phyloP scores from a whole-genome alignment of 495 filamentous ascomycete genomes.

The Penicillium crystallinum region DNA sequence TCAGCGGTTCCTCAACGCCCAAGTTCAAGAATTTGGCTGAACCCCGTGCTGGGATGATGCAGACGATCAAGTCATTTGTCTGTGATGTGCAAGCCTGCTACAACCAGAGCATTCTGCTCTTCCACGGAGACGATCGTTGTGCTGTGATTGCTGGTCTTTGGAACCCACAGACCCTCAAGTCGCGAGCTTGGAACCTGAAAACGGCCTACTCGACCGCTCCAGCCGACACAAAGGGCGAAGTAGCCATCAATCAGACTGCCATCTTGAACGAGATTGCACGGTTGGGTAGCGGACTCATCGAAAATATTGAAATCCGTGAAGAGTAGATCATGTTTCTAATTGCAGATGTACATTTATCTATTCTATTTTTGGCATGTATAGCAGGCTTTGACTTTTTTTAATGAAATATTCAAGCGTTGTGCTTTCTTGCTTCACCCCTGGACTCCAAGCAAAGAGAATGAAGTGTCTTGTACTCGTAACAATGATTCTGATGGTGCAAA shows the following conservation, averaged over 20 bases:
- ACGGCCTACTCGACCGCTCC: constrained; percentile 64
- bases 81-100: constrained; percentile 57
- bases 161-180: constrained; percentile 60
- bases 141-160: constrained; percentile 70
- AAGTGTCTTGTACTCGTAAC: too few species aligned
- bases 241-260: constrained; percentile 64
- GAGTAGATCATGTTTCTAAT: not conserved
- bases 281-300: constrained; percentile 40
- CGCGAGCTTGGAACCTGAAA: constrained; percentile 57
- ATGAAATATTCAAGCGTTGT: not conserved
- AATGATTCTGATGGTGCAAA: too few species aligned
- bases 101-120: constrained; percentile 63
- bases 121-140: constrained; percentile 55
- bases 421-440: not conserved
- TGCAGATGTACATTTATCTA: not conserved
- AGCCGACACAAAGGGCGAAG: constrained; percentile 26
- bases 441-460: not conserved
- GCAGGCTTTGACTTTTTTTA: too few species aligned
- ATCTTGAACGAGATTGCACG: constrained; percentile 74
- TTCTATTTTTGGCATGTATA: not conserved
- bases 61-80: constrained; percentile 45
- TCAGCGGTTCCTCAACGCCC: constrained; percentile 18
- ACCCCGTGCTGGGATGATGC: constrained; percentile 30
- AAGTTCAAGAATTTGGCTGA: constrained; percentile 70
- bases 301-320: constrained; percentile 32